Base-by-base conservation (phyloP, 2,329 filamentous ascomycete species). In the Fusarium sp. region DNA sequence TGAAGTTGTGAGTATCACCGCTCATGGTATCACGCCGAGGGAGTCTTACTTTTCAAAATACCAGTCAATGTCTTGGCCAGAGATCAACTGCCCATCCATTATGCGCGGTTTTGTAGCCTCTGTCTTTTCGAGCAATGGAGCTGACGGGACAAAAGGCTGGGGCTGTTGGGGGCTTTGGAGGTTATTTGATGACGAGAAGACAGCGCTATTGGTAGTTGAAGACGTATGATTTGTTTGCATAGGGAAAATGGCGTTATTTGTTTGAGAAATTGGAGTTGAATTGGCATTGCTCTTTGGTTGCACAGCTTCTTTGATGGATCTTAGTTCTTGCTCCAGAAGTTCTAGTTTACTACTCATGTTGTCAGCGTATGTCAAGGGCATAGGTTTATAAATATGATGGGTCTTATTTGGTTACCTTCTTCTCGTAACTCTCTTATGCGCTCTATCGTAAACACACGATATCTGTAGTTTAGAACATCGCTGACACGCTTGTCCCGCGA, bases 271-370 rank as follows among this genome's bases (percentile, higher is more conserved):
- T 12, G 77, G 66, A 11, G 76, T 73, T 14, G 67, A 21, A 3
- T 73, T 72, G 30, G 57, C 52, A 6, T 67, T 64, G 21, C 23
- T 58, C 39, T 53, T 65, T 20, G 71, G 75, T 15, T 77, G 74
- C 40, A 87, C 85, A 43, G 80, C 83, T 65, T 86, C 80, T 68
- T 85, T 86, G 69, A 86, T 86, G 70, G 77, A 83, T 64, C 79
- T 81, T n/a, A 87, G 80, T 70, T 86, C 85, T 61, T 84, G 82
- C 49, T 83, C 84, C 6, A 87, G 77, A 62, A 85, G 82, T 65
- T 87, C 85, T 4, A 87, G 77, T 71, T 87, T 87, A 68, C 85
- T 86, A 45, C 44, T 12, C 39, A 39, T 17, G 5, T 36, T 17
- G 58, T 69, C 47, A 70, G 63, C 39, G 55, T 19, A 20, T 11